phyloP scores from a whole-genome alignment of 331 rosid genomes.

The Rhamnella rubrinervis region DNA sequence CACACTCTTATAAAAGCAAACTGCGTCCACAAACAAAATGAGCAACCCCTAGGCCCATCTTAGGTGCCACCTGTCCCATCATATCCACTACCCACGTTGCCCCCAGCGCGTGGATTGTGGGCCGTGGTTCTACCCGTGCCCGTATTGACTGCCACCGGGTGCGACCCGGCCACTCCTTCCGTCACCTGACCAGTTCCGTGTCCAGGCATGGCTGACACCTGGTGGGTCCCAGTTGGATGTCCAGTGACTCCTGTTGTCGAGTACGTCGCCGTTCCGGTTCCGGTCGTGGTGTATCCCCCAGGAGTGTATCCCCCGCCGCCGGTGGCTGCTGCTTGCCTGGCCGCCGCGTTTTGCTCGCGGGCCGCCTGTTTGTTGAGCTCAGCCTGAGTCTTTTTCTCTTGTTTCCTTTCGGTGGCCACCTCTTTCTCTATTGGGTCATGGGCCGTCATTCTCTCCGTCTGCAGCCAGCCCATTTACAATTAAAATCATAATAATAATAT shows the following conservation, averaged over 20 bases:
- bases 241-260: constrained; percentile 37
- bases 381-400: constrained; percentile 28
- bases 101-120: constrained; percentile 26
- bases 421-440: constrained; percentile 51
- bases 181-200: constrained; percentile 41
- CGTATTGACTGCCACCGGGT: constrained; percentile 32
- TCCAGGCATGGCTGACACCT: constrained; percentile 42
- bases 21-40: background rate
- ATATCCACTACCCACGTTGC: constrained; percentile 9
- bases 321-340: background rate
- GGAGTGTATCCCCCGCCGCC: background rate
- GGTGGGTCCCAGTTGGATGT: constrained; percentile 36
- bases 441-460: constrained; percentile 55
- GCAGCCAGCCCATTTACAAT: background rate
- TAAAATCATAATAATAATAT: background rate
- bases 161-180: constrained; percentile 42
- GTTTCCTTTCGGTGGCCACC: constrained; percentile 45
- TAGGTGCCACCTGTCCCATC: constrained; percentile 44
- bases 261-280: background rate
- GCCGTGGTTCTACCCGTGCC: constrained; percentile 37
- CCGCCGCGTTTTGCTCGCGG: constrained; percentile 39
- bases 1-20: background rate
- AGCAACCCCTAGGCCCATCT: background rate
- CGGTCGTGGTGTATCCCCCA: background rate
- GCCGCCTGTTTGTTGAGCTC: constrained; percentile 53